Conservation (phyloP, 148 eudicot species). For the Vaccinium corymbosum region DNA sequence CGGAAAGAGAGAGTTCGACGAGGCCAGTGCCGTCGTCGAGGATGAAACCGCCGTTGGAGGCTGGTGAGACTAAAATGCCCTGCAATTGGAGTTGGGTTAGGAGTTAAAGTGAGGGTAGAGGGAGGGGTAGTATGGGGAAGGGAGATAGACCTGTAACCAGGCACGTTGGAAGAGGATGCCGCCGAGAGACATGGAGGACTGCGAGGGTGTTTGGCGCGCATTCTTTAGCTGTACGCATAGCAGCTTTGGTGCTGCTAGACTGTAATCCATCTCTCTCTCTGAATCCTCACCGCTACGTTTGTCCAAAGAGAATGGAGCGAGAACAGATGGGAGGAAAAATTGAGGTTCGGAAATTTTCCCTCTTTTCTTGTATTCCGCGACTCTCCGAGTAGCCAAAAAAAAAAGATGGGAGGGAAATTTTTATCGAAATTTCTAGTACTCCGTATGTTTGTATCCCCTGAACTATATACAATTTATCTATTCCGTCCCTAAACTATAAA, state of each 20-base stretch:
- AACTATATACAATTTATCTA: too few relatives aligned
- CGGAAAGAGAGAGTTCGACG: conserved; percentile 37
- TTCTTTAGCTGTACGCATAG: conserved; percentile 48
- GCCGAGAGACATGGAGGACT: conserved; percentile 40
- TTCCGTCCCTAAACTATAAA: too few relatives aligned
- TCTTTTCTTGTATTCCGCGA: too few relatives aligned
- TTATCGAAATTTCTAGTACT: too few relatives aligned
- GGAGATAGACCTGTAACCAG: conserved; percentile 50
- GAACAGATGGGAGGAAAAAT: background rate
- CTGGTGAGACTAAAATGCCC: conserved; percentile 59
- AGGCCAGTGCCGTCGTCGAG: conserved; percentile 87
- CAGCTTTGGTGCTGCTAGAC: conserved; percentile 69
- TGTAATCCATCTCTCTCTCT: conserved; percentile 59
- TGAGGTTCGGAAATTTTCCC: background rate
- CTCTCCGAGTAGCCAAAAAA: too few relatives aligned
- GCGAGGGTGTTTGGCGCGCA: conserved; percentile 34
- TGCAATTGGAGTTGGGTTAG: conserved; percentile 18
- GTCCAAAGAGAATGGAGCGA: background rate
- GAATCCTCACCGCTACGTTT: too few relatives aligned
- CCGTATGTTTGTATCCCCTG: too few relatives aligned
- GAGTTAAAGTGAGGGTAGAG: background rate
- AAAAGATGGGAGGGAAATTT: too few relatives aligned
- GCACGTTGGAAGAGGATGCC: conserved; percentile 92
- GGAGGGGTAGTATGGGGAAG: background rate
- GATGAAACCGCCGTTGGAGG: conserved; percentile 28